Evolutionary conservation across 2,329 filamentous ascomycete species (phyloP).

Genomic region (Xylariaceae sp.): DNA sequence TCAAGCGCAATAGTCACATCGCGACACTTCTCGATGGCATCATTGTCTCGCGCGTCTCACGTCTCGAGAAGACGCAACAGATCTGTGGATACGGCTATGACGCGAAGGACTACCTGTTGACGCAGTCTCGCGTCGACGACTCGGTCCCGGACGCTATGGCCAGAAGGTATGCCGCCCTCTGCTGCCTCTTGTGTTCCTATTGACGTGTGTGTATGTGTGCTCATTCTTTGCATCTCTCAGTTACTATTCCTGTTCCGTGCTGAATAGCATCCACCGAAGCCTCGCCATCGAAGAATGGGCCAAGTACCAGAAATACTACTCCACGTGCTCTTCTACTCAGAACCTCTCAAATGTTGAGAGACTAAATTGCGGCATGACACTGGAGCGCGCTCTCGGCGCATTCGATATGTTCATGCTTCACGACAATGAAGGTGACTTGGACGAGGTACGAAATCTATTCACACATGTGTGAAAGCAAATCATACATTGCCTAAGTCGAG

Average conservation of each 20-base stretch:
- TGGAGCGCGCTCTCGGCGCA: slow-evolving; percentile 72
- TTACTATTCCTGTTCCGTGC: slow-evolving; percentile 67
- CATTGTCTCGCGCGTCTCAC: slow-evolving; percentile 62
- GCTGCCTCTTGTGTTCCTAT: not conserved
- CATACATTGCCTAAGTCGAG: not conserved
- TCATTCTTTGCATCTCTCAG: slow-evolving; percentile 29
- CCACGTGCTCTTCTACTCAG: slow-evolving; percentile 25
- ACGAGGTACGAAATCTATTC: slow-evolving; percentile 48
- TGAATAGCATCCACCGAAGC: slow-evolving; percentile 75
- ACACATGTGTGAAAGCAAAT: no score
- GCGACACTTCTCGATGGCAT: slow-evolving; percentile 59
- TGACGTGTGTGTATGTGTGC: not conserved
- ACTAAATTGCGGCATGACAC: slow-evolving; percentile 45
- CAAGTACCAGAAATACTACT: slow-evolving; percentile 39
- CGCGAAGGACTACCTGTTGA: slow-evolving; percentile 75
- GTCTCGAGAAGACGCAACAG: slow-evolving; percentile 62
- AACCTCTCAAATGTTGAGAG: slow-evolving; percentile 27
- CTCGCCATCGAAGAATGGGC: slow-evolving; percentile 76
- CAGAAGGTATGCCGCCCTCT: slow-evolving; percentile 32
- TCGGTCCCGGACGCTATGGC: slow-evolving; percentile 69
- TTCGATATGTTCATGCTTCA: slow-evolving; percentile 88
- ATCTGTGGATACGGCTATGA: slow-evolving; percentile 76
- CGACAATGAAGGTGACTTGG: slow-evolving; percentile 65
- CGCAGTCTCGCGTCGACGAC: slow-evolving; percentile 56
- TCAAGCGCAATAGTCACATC: slow-evolving; percentile 47